Evolutionary conservation across 352 stramenopile genomes (phyloP), one percentile per base, ranked within the genome.

Genomic region (Pythium vanterpoolii): DNA sequence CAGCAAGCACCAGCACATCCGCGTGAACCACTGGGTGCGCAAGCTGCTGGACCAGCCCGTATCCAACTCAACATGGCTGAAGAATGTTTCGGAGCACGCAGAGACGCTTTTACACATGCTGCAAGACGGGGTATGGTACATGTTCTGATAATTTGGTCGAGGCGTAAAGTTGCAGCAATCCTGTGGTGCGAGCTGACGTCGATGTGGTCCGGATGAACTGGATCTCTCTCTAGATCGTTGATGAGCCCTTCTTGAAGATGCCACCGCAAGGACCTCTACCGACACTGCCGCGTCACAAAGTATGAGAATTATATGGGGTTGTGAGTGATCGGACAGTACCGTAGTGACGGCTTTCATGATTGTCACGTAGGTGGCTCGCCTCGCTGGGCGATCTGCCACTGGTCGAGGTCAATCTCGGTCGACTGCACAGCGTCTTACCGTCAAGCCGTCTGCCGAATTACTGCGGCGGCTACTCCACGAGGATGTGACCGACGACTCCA

Each of bases 211-310:
- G 1, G 31, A 47, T 49, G 40, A 26, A 40, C 7, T 23, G 36
- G 1, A 18, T 8, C 8, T 49, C 10, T 24, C 14, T 51, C 11
- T 27, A 89, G 75, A 50, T 61, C 9, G 23, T 88, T n/a, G 65
- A 73, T 5, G 74, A 84, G 34, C 77, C 74, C 1, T 87, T 90
- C 60, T 71, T 70, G 14, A 86, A 75, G 65, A 83, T 90, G 69
- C 76, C 80, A 14, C 74, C 80, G 13, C 72, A 87, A 59, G 80
- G 78, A 6, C 76, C 74, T 19, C 60, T 90, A 39, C 65, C 74
- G 40, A 64, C 61, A 5, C 64, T 90, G 11, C 73, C 76, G 16
- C 66, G 79, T 16, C 70, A 83, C 52, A 70, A 79, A 49, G 76
- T 86, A n/a, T 28, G 28, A 16, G 19, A 0, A 49, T 9, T 21